A percentile compares a stretch with the other conserved stretches of the same genome.
phyloP scores from a whole-genome alignment of 257 asterid genomes.

The Nicotiana attenuata region DNA sequence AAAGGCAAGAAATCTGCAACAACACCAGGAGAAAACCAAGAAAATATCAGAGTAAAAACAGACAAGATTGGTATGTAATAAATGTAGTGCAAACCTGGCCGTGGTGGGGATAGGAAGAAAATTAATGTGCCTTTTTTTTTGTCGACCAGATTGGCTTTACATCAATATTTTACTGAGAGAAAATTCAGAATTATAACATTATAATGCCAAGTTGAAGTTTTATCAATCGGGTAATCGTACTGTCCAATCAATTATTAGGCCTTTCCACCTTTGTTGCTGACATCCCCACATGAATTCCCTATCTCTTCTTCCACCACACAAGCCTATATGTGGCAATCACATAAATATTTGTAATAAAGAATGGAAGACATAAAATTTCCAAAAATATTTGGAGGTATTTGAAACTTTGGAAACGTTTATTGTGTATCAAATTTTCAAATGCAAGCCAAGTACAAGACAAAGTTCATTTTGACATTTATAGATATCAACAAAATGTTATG shows the following conservation, averaged over 20 bases:
- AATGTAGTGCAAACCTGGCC: no score
- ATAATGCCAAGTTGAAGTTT: background rate
- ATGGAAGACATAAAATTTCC: background rate
- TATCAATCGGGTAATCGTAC: background rate
- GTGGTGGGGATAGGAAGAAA: background rate
- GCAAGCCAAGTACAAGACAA: no score
- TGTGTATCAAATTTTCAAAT: no score
- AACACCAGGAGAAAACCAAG: no score
- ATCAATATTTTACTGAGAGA: background rate
- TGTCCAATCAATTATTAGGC: background rate
- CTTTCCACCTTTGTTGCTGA: background rate
- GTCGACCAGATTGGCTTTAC: background rate
- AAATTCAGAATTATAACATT: background rate
- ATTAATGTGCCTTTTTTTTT: background rate
- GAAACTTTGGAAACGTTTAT: no score
- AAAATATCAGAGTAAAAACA: no score
- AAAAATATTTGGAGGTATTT: background rate
- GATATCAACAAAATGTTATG: no score
- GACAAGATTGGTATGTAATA: no score
- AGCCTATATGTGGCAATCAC: background rate
- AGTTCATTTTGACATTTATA: background rate
- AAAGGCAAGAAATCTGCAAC: no score
- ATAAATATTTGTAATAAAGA: no score
- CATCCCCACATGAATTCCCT: background rate
- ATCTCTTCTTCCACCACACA: background rate